Evolutionary conservation across 371 early-diverging fungal genomes (phyloP), one percentile per base, ranked within the genome.

Genomic region (Conidiobolus incongruus): DNA sequence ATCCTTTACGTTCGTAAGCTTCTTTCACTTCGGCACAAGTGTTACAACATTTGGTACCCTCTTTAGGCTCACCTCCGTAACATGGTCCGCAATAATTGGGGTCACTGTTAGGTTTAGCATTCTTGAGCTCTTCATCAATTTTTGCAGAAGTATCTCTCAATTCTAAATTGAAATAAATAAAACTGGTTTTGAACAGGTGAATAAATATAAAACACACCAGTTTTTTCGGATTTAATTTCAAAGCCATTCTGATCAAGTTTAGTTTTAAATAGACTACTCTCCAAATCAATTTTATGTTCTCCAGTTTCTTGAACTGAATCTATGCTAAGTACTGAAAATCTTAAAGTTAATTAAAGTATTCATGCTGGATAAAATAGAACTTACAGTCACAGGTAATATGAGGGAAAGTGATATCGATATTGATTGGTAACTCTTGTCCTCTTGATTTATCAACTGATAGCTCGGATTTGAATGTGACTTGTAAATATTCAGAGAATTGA

Each of bases 21-120:
- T 75, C 67, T 26, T 77, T 70, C 15, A 96, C 88, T 12, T 83
- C 88, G 28, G 83, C 83, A 56, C 97, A 96, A 0, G 87, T 82
- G 53, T 91, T 84, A 60, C 97, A 94, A 65, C 97, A 96, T 20
- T 80, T 79, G 44, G 62, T 65, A n/a, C 51, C 63, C 0, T 82
- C 66, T 15, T 45, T 46, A 2, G 42, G 43, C 1, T 77, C 91
- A 31, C 33, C 43, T 31, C 88, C 88, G 51, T 84, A 94, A 58
- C 96, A 93, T 45, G 66, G 64, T 3, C 97, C 92, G 56, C 95
- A 93, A 52, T 81, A 72, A 26, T 33, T 21, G 22, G 41, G 30
- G 28, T 43, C 44, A 31, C 20, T 41, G 1, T 34, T 38, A 17
- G 20, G 21, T 38, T 21, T 38, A 21, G 15, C 23, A 3, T 15